phyloP scores from a whole-genome alignment of 2,329 filamentous ascomycete species.

The Pseudofabraea citricarpa region DNA sequence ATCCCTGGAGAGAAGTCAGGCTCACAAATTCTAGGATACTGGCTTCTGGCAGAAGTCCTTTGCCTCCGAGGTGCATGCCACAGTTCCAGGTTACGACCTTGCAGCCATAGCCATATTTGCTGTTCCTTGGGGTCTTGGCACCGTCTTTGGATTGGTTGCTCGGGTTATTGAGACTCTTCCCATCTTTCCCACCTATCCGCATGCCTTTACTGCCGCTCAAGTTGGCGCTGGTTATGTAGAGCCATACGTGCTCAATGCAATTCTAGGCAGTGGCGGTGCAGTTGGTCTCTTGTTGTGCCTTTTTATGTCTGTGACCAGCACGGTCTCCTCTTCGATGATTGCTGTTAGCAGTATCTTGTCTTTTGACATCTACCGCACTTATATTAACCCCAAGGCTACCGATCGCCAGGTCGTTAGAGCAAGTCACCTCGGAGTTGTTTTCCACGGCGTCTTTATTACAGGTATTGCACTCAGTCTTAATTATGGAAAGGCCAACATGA shows the following conservation, averaged over 20 bases:
- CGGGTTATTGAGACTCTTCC: conserved; percentile 38
- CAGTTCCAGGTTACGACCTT: conserved; percentile 35
- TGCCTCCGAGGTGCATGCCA: conserved; percentile 40
- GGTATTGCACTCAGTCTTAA: conserved; percentile 41
- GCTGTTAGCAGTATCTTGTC: conserved; percentile 45
- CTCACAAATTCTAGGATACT: conserved; percentile 31
- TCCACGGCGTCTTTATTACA: conserved; percentile 43
- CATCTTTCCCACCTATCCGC: conserved; percentile 33
- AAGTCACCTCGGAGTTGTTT: conserved; percentile 41
- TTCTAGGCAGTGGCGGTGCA: conserved; percentile 24
- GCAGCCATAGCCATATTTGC: conserved; percentile 43
- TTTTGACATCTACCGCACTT: conserved; percentile 45
- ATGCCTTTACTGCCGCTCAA: conserved; percentile 17
- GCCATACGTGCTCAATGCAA: conserved; percentile 25
- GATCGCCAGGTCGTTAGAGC: conserved; percentile 37
- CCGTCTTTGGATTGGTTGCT: conserved; percentile 40
- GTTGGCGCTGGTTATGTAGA: conserved; percentile 22
- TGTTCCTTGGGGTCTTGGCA: conserved; percentile 41
- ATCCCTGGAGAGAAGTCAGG: no score
- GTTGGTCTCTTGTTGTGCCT: conserved; percentile 39
- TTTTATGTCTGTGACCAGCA: conserved; percentile 48
- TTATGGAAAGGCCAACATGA: conserved; percentile 44
- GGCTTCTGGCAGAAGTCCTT: conserved; percentile 50
- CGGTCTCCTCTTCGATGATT: conserved; percentile 44
- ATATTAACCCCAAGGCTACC: conserved; percentile 40